Conservation (phyloP, 345 rosid genomes). For the Zanthoxylum bungeanum region DNA sequence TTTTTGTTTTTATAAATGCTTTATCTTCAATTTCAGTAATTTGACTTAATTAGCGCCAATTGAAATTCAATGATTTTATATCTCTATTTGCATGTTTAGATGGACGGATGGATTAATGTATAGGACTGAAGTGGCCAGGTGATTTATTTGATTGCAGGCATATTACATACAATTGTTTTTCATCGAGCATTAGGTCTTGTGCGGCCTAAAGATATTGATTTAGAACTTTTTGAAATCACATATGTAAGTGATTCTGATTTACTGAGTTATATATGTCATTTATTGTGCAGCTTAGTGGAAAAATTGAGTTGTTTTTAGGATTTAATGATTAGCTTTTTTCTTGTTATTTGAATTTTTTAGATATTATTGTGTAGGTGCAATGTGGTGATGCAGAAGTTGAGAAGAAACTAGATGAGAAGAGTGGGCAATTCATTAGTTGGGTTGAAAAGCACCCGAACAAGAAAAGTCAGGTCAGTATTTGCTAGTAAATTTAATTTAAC, state of each 20-base stretch:
- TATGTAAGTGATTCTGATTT: constrained; percentile 49
- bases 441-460: constrained; percentile 94
- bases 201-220: constrained; percentile 88
- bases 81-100: not conserved
- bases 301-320: not conserved
- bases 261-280: not conserved
- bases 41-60: not conserved
- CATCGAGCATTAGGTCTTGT: constrained; percentile 92
- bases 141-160: constrained; percentile 45
- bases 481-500: too few species aligned
- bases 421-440: constrained; percentile 84
- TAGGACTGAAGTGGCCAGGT: constrained; percentile 9
- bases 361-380: constrained; percentile 47
- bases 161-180: constrained; percentile 84
- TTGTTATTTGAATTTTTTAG: not conserved
- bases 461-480: constrained; percentile 74
- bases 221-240: constrained; percentile 84
- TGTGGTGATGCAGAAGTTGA: constrained; percentile 87
- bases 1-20: too few species aligned
- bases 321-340: not conserved
- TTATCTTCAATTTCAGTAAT: not conserved
- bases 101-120: not conserved
- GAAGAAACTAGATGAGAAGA: constrained; percentile 91
- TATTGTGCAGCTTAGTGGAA: not conserved
- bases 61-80: not conserved